phyloP scores from a whole-genome alignment of 2,329 filamentous ascomycete species.

The Ophiostoma piceae region DNA sequence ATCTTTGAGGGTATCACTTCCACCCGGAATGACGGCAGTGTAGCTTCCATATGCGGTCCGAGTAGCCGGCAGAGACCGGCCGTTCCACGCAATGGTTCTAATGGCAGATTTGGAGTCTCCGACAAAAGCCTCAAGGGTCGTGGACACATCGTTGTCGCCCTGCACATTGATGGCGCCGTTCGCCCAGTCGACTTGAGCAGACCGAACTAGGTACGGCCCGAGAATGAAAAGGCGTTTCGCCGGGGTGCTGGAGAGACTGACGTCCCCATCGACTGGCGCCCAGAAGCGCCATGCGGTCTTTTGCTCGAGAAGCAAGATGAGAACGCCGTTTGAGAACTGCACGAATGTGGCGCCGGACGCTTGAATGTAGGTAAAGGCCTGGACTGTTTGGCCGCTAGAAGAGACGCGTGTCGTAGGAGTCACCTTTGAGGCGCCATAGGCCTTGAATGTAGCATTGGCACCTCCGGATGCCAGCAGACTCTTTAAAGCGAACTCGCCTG shows the following conservation, averaged over 20 bases:
- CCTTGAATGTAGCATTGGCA: background rate
- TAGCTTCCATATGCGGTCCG: conserved; percentile 43
- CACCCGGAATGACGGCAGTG: conserved; percentile 47
- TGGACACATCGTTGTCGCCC: conserved; percentile 24
- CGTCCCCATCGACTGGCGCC: conserved; percentile 39
- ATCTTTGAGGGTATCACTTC: conserved; percentile 38
- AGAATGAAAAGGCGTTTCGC: conserved; percentile 48
- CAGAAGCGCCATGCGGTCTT: conserved; percentile 53
- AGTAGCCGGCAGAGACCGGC: conserved; percentile 38
- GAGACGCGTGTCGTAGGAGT: background rate
- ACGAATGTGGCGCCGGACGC: conserved; percentile 42
- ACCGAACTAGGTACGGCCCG: conserved; percentile 38
- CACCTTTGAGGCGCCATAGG: background rate
- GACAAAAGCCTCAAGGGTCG: conserved; percentile 50
- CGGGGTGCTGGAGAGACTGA: conserved; percentile 31
- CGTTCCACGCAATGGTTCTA: conserved; percentile 58
- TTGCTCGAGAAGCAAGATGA: conserved; percentile 50
- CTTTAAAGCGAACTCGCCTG: conserved; percentile 47
- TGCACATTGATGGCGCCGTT: conserved; percentile 33
- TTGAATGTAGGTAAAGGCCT: background rate
- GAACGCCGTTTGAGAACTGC: conserved; percentile 44
- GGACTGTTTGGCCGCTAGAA: background rate
- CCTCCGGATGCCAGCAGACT: background rate
- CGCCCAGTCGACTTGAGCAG: conserved; percentile 16
- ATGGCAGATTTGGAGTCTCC: conserved; percentile 36